phyloP scores from a whole-genome alignment of 2,329 filamentous ascomycete genomes.

The Seiridium cupressi region DNA sequence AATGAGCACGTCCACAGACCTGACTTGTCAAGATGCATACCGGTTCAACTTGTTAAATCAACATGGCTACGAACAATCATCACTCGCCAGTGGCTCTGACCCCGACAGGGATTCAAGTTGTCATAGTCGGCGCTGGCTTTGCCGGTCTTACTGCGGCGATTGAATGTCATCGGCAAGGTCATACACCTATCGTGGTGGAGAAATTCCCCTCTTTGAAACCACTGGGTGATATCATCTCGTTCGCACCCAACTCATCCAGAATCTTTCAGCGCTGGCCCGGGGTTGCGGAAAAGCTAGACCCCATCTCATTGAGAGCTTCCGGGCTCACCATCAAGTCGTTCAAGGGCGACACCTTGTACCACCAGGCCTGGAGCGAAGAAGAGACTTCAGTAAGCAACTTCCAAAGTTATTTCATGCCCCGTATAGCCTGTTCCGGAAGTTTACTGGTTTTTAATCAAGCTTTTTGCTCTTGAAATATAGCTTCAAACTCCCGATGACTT shows the following conservation, averaged over 20 bases:
- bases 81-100: slow-evolving; percentile 21
- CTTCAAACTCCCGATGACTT: no score
- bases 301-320: slow-evolving; percentile 40
- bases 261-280: slow-evolving; percentile 57
- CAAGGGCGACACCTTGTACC: slow-evolving; percentile 48
- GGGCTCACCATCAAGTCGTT: slow-evolving; percentile 51
- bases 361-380: slow-evolving; percentile 38
- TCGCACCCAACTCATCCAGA: slow-evolving; percentile 54
- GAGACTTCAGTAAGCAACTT: slow-evolving; percentile 22
- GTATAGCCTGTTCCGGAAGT: no score
- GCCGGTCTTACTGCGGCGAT: slow-evolving; percentile 59
- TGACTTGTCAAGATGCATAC: no score
- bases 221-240: slow-evolving; percentile 50
- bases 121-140: slow-evolving; percentile 54
- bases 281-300: slow-evolving; percentile 44
- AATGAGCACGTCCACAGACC: no score
- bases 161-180: slow-evolving; percentile 56
- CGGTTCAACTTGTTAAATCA: no score
- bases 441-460: no score
- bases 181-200: slow-evolving; percentile 43
- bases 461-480: no score
- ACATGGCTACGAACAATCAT: neutral
- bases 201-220: slow-evolving; percentile 41
- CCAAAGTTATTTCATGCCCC: no score
- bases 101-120: slow-evolving; percentile 41